Percentiles rank a stretch among this genome's conserved stretches.
phyloP scores from a whole-genome alignment of 2,329 filamentous ascomycete genomes.

The Cercospora sojina region DNA sequence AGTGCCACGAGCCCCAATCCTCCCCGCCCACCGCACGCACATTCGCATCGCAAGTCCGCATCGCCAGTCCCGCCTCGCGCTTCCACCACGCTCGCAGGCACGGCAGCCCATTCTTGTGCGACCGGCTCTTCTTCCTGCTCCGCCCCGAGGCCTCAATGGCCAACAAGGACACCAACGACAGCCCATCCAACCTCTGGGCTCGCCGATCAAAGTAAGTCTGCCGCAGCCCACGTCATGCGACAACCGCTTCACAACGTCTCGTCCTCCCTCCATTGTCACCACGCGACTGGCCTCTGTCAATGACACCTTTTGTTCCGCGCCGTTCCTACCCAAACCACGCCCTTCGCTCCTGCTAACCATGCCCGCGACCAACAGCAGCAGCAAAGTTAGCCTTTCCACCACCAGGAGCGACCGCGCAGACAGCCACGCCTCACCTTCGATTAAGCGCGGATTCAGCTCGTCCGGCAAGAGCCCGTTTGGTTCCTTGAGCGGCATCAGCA shows the following conservation, averaged over 20 bases:
- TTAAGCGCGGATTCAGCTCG: conserved; percentile 68
- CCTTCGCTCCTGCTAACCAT: conserved; percentile 27
- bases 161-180: conserved; percentile 38
- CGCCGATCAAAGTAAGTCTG: conserved; percentile 74
- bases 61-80: conserved; percentile 11
- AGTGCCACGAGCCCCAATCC: background rate
- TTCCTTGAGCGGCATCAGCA: conserved; percentile 69
- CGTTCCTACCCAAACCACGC: background rate
- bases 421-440: conserved; percentile 58
- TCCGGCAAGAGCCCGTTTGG: conserved; percentile 75
- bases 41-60: background rate
- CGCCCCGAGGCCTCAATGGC: conserved; percentile 30
- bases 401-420: conserved; percentile 56
- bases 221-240: background rate
- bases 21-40: conserved; percentile 13
- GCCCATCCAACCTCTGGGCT: conserved; percentile 61
- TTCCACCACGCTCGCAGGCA: conserved; percentile 4
- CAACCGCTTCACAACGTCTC: background rate
- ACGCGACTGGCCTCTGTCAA: background rate
- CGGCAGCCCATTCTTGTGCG: background rate
- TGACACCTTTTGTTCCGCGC: background rate
- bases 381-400: conserved; percentile 88
- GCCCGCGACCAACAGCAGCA: conserved; percentile 58
- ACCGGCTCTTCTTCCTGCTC: background rate
- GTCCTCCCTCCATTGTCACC: background rate